A percentile compares a stretch with the other conserved stretches of the same genome.
Conservation (phyloP, 768 basidiomycete species). For the Mycena metata region DNA sequence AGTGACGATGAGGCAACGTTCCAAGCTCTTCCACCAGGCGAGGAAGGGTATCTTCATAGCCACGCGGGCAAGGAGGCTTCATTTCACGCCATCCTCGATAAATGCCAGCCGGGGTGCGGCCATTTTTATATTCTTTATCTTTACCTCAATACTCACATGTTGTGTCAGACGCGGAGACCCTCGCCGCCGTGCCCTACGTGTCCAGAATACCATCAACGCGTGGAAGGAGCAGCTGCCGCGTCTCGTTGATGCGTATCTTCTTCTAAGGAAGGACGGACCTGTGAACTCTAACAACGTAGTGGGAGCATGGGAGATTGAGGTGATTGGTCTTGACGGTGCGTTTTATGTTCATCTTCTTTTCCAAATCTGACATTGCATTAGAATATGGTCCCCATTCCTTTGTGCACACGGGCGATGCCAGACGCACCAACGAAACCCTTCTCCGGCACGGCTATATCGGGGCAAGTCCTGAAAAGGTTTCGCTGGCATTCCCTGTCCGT, state of each 20-base stretch:
- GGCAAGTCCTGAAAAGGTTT: constrained; percentile 33
- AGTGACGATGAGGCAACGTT: constrained; percentile 12
- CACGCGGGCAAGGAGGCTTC: constrained; percentile 21
- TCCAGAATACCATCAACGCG: not conserved
- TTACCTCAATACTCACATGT: too few relatives aligned
- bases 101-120: constrained; percentile 19
- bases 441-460: constrained; percentile 41
- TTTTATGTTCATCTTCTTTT: not conserved
- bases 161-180: constrained; percentile 13
- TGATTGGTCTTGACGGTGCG: constrained; percentile 15
- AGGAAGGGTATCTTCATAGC: constrained; percentile 22
- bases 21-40: constrained; percentile 11
- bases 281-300: not conserved
- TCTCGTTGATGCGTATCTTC: constrained; percentile 19
- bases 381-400: not conserved
- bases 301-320: constrained; percentile 1
- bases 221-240: constrained; percentile 12
- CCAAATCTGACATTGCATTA: not conserved
- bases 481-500: constrained; percentile 36
- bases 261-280: constrained; percentile 1
- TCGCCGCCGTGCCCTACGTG: constrained; percentile 5
- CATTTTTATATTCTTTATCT: too few relatives aligned
- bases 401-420: not conserved
- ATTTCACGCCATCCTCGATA: constrained; percentile 18
- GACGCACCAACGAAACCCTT: constrained; percentile 37